Evolutionary conservation across 2,329 filamentous ascomycete species (phyloP).

Genomic region (Cercospora sp.): DNA sequence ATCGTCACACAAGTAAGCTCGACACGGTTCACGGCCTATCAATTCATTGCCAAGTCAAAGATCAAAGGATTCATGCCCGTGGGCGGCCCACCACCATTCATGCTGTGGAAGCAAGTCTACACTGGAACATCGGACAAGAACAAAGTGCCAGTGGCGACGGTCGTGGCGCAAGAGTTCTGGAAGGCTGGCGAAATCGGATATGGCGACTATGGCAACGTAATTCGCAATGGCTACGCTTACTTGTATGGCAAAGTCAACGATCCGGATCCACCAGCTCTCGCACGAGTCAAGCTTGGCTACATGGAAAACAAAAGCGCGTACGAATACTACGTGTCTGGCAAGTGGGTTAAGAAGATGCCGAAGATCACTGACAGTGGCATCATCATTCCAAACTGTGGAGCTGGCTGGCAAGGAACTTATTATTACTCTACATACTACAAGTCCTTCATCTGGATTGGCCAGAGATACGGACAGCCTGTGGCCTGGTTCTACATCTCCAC

Average conservation of each 20-base stretch:
- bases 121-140: conserved; percentile 17
- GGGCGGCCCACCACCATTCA: conserved; percentile 14
- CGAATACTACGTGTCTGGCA: conserved; percentile 24
- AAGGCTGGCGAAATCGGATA: conserved; percentile 23
- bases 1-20: conserved; percentile 20
- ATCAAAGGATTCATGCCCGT: conserved; percentile 19
- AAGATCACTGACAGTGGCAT: conserved; percentile 14
- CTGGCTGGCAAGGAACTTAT: conserved; percentile 37
- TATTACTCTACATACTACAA: conserved; percentile 36
- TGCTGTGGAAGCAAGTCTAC: conserved; percentile 26
- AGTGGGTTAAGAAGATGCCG: conserved; percentile 22
- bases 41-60: conserved; percentile 25
- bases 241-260: conserved; percentile 25
- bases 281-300: conserved; percentile 20
- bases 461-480: conserved; percentile 12
- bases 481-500: conserved; percentile 35
- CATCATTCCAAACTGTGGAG: conserved; percentile 33
- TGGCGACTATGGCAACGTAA: conserved; percentile 28
- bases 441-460: conserved; percentile 34
- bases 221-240: conserved; percentile 25
- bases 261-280: conserved; percentile 19
- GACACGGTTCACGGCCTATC: conserved; percentile 22
- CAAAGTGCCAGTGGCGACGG: conserved; percentile 22
- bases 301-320: conserved; percentile 26
- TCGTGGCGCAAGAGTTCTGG: conserved; percentile 28